Base-by-base conservation (phyloP, 164 flowering plant species). In the Sextonia rubra region DNA sequence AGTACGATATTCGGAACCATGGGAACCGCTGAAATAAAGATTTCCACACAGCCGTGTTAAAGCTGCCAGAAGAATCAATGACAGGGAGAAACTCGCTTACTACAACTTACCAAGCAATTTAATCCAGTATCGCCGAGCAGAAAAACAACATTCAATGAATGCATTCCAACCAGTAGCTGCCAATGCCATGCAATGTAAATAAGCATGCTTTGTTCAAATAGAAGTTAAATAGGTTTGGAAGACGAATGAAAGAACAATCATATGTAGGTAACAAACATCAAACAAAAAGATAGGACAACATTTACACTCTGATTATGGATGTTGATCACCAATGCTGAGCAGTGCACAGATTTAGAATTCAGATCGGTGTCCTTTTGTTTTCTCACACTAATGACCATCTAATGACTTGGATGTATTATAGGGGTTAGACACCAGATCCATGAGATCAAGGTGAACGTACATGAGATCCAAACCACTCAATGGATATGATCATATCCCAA, bases 1-100 rank as follows among this genome's bases (percentile, higher is more conserved):
- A 90, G 82, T 94, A 94, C 23, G 90, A 85, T 15, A 95, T 85
- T 49, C 98, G 86, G 71, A 93, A 95, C 91, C 91, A 85, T 29
- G 94, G 97, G 68, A 93, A 91, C 9, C 81, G 79, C 96, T 90
- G 89, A n/a, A 78, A 84, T n/a, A 64, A 26, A 27, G 61, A 37
- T 37, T 61, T 22, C 62, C 61, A 47, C 44, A 60, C 9, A 20
- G 4, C 25, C n/a, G 7, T 14, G 55, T 11, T 17, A 22, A 30
- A 37, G 47, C 11, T 11, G 8, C 6, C 49, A 62, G 9, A 9
- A 44, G 12, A 37, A 29, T 1, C 24, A 63, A 14, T 47, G 4
- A 17, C 8, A 66, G 0, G 17, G 62, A 12, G 18, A 23, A 23
- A 12, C 44, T 64, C 1, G 24, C 67, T 29, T 6, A 17, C 64